Percentiles rank a stretch among this genome's conserved stretches.
These are phyloP conservation scores for Panaeolus papilionaceus DNA, from an alignment of 768 basidiomycete genomes.

Conservation along the genomic window DNA sequence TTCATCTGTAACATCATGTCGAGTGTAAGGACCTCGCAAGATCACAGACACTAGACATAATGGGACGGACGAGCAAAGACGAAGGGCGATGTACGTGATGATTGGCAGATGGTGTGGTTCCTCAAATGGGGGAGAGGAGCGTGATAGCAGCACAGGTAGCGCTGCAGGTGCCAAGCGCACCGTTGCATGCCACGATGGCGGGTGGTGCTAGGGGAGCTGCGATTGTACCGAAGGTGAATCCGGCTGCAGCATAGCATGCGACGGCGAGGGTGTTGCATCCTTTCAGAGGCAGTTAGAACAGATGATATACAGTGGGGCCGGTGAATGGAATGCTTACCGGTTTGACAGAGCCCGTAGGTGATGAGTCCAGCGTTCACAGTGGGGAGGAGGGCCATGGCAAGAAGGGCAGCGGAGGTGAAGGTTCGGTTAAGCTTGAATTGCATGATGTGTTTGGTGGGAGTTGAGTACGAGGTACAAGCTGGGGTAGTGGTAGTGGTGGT, in stretches of 20 bases:
- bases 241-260: constrained; percentile 50
- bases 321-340: constrained; percentile 38
- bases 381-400: neutral
- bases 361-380: constrained; percentile 36
- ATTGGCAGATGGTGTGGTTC: constrained; percentile 2
- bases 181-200: constrained; percentile 47
- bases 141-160: constrained; percentile 29
- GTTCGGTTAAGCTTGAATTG: constrained; percentile 1
- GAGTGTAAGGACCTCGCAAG: neutral
- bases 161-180: constrained; percentile 48
- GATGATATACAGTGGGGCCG: too few relatives aligned
- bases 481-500: neutral
- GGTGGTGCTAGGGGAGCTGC: constrained; percentile 44
- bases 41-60: neutral
- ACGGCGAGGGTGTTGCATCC: constrained; percentile 43
- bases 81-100: neutral
- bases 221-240: constrained; percentile 48
- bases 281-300: too few relatives aligned
- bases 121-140: constrained; percentile 37
- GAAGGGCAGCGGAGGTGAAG: neutral
- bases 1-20: neutral
- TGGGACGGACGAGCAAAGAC: neutral
- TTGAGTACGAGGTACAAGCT: neutral
- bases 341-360: constrained; percentile 49
- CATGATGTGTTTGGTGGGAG: neutral